A percentile compares a stretch with the other conserved stretches of the same genome.
phyloP scores from a whole-genome alignment of 768 basidiomycete species.

The Coprinellus micaceus region DNA sequence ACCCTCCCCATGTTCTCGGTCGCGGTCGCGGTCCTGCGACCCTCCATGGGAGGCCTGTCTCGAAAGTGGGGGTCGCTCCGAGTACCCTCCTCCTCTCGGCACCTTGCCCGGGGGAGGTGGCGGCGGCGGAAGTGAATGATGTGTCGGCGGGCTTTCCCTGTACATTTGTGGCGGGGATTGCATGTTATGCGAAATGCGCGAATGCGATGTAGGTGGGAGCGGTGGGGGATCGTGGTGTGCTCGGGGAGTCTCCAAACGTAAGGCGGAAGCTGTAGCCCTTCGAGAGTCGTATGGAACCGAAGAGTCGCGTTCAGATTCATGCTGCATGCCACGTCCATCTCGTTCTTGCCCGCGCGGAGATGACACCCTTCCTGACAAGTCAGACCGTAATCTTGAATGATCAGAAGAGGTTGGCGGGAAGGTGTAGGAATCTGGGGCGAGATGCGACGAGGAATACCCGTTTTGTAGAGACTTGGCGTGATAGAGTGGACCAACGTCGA shows the following conservation, averaged over 20 bases:
- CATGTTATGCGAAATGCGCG: constrained; percentile 20
- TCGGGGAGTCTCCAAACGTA: constrained; percentile 44
- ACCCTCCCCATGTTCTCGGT: constrained; percentile 17
- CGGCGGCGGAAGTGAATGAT: constrained; percentile 17
- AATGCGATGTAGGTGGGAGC: constrained; percentile 20
- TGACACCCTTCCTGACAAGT: constrained; percentile 31
- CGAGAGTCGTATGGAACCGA: constrained; percentile 49
- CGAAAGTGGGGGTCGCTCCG: constrained; percentile 24
- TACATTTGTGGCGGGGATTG: constrained; percentile 33
- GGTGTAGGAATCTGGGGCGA: constrained; percentile 33
- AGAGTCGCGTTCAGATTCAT: constrained; percentile 35
- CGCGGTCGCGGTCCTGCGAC: constrained; percentile 16
- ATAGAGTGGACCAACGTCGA: constrained; percentile 8
- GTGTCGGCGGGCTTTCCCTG: constrained; percentile 26
- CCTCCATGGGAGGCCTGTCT: constrained; percentile 21
- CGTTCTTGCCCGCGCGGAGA: constrained; percentile 41
- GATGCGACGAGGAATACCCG: constrained; percentile 13
- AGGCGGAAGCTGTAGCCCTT: constrained; percentile 46
- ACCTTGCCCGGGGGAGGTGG: constrained; percentile 19
- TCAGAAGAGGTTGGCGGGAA: constrained; percentile 40
- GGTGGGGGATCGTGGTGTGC: constrained; percentile 21
- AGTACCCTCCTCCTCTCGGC: constrained; percentile 12
- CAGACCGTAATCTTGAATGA: constrained; percentile 29
- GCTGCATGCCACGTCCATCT: constrained; percentile 32
- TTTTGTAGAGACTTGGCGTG: constrained; percentile 17